Percentiles rank a stretch among this genome's conserved stretches.
Evolutionary conservation across 169 alveolate species (phyloP).

Genomic region (Plasmodium coatneyi): DNA sequence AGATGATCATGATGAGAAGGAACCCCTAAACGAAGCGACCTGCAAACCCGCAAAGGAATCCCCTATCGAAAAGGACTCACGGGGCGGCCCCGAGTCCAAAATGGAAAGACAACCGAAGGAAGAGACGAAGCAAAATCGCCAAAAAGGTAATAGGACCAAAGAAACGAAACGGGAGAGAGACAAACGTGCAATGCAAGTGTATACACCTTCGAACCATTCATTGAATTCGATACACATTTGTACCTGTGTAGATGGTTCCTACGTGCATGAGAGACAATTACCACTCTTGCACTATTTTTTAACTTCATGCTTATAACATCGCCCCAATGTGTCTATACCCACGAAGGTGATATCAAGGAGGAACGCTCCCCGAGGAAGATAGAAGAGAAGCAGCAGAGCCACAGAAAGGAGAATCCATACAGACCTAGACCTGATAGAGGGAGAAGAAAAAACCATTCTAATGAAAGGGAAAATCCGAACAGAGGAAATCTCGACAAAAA

Average conservation of each 20-base stretch:
- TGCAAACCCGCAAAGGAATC: neutral
- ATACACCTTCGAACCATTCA: neutral
- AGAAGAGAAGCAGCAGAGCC: neutral
- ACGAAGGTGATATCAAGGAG: neutral
- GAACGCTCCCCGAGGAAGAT: neutral
- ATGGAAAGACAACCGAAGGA: neutral
- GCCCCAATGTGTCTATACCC: neutral
- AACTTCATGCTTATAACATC: neutral
- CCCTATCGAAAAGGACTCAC: neutral
- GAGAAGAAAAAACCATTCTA: neutral
- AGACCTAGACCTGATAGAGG: neutral
- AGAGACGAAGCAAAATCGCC: neutral
- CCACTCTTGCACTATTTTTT: neutral
- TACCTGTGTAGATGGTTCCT: neutral
- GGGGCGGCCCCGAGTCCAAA: neutral
- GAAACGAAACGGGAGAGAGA: neutral
- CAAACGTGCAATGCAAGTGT: neutral
- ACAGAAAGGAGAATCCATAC: neutral
- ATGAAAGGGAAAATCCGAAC: neutral
- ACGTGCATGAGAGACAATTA: neutral
- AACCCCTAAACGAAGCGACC: neutral
- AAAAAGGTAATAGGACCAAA: neutral
- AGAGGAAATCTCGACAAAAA: neutral
- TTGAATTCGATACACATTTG: neutral
- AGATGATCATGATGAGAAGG: no score